phyloP scores from a whole-genome alignment of 768 basidiomycete genomes.

The Xerocomus potaroensis region DNA sequence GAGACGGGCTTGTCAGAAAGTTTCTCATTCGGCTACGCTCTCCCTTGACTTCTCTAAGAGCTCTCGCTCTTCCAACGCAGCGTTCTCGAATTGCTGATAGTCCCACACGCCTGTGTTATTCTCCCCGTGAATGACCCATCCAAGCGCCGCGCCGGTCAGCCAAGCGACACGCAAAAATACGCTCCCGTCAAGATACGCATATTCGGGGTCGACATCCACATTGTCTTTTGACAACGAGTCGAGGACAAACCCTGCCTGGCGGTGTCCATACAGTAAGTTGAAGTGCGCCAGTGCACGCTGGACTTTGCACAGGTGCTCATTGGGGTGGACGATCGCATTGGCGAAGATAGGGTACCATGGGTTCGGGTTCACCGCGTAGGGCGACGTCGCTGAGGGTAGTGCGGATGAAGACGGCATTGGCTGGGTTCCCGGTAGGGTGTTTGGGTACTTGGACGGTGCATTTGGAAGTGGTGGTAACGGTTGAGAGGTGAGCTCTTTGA shows the following conservation, averaged over 20 bases:
- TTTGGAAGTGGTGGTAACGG: slow-evolving; percentile 21
- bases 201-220: slow-evolving; percentile 41
- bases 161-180: slow-evolving; percentile 58
- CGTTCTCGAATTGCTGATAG: slow-evolving; percentile 28
- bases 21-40: slow-evolving; percentile 3
- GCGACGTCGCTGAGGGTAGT: slow-evolving; percentile 33
- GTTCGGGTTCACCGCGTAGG: slow-evolving; percentile 41
- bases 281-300: slow-evolving; percentile 50
- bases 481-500: slow-evolving; percentile 46
- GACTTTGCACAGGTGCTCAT: slow-evolving; percentile 51
- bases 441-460: slow-evolving; percentile 19
- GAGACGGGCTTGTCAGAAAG: too few relatives aligned
- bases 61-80: slow-evolving; percentile 22
- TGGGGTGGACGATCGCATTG: slow-evolving; percentile 50
- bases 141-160: slow-evolving; percentile 42
- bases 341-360: slow-evolving; percentile 58
- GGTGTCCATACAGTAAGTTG: slow-evolving; percentile 40
- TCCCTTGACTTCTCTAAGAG: slow-evolving; percentile 18
- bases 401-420: slow-evolving; percentile 19
- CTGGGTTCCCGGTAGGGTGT: slow-evolving; percentile 19
- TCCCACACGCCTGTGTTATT: slow-evolving; percentile 24
- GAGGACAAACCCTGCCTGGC: slow-evolving; percentile 33
- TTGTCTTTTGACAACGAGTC: slow-evolving; percentile 19
- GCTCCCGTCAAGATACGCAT: slow-evolving; percentile 52
- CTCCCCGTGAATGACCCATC: slow-evolving; percentile 40